Base-by-base conservation (phyloP, 257 asterid species). In the Coffea eugenioides region DNA sequence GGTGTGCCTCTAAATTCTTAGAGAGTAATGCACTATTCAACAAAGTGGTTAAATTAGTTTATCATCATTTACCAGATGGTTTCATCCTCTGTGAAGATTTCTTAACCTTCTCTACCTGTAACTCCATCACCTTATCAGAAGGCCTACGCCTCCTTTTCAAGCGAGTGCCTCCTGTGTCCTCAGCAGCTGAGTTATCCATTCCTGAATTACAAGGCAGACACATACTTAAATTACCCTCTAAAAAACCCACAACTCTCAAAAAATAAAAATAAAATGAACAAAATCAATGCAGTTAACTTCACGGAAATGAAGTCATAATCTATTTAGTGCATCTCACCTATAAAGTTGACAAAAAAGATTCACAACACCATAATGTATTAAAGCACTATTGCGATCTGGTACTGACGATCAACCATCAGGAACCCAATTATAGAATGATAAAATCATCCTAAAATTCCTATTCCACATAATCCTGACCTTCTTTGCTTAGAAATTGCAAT, bases 41-140 rank as follows among this genome's bases (percentile, higher is more conserved):
- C 48, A 64, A 39, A 43, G 68, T 31, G 61, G 66, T 56, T 56
- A 12, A 64, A 79, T 81, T 69, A 69, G 81, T 48, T 80, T 76
- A 69, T 16, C 76, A 82, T 72, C 74, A 83, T 83, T 86, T 82
- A 85, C 83, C 88, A 64, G 85, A 87, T 69, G 77, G 85, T 86
- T 83, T 90, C 70, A 82, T 74, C 86, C 88, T 88, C 81, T 86
- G 85, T 4, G 81, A 76, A 54, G 89, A 82, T 85, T 84, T 89
- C 89, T 82, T 89, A 82, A 85, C 88, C 87, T 83, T 89, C 74
- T 88, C 93, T 74, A 81, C 81, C 79, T 92, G 89, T 84, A 80
- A 80, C 80, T 83, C 90, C 87, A 86, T 76, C 77, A 90, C 90
- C 86, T 90, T 91, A 85, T 92, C 97, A 34, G 97, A 88, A 77